These are phyloP conservation scores for Grosmannia penicillata DNA, from an alignment of 2,329 filamentous ascomycete species.

Conservation along the genomic window DNA sequence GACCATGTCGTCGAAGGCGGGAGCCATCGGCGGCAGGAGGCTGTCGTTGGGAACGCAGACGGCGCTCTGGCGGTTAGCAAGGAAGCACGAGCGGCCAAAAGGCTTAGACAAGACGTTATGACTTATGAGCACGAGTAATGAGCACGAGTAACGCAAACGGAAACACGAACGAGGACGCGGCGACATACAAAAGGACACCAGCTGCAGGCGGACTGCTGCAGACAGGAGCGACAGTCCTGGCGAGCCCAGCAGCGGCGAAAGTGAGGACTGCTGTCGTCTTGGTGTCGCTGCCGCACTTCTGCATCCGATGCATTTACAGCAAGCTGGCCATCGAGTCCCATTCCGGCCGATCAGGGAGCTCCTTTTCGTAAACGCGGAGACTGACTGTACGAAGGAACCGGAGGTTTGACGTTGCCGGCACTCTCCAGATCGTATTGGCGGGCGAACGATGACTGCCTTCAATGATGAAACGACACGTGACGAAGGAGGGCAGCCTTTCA, in stretches of 20 bases:
- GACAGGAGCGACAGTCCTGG: slow-evolving; percentile 32
- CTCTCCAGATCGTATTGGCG: no score
- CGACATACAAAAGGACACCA: slow-evolving; percentile 37
- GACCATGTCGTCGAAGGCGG: slow-evolving; percentile 31
- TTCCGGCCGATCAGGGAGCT: no score
- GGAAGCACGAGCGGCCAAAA: no score
- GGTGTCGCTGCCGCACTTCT: background rate
- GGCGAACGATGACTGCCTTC: no score
- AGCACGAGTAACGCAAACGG: background rate
- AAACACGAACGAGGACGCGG: no score
- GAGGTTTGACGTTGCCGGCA: no score
- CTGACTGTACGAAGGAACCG: no score
- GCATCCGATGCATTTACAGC: no score
- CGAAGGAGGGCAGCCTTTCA: no score
- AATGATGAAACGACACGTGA: no score
- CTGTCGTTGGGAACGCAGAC: slow-evolving; percentile 38
- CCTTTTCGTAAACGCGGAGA: no score
- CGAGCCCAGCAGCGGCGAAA: slow-evolving; percentile 35
- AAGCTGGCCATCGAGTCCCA: no score
- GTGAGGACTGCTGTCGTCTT: slow-evolving; percentile 19
- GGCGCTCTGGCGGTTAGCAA: slow-evolving; percentile 26
- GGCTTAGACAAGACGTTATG: background rate
- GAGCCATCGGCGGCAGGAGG: slow-evolving; percentile 30
- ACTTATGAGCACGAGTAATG: background rate
- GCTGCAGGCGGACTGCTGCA: slow-evolving; percentile 27